These are phyloP conservation scores for Lepiota venenata DNA, from an alignment of 768 basidiomycete genomes.

Conservation along the genomic window DNA sequence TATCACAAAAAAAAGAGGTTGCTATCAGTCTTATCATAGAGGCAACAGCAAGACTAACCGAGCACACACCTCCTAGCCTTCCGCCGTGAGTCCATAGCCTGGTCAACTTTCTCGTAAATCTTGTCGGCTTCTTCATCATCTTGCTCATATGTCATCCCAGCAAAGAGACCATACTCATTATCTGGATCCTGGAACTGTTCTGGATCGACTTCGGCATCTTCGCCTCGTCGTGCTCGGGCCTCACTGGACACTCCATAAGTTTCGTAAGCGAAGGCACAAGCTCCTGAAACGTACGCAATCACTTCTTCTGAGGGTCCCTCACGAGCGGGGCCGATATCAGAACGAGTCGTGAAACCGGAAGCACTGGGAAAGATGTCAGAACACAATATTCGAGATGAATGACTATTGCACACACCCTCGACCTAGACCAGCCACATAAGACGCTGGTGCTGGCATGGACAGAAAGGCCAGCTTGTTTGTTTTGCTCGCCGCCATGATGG, in stretches of 20 bases:
- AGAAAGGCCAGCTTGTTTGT: constrained; percentile 83
- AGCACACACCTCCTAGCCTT: constrained; percentile 69
- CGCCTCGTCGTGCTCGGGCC: constrained; percentile 81
- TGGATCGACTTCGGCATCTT: constrained; percentile 84
- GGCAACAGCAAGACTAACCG: constrained; percentile 35
- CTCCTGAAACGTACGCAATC: constrained; percentile 59
- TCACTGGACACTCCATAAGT: constrained; percentile 44
- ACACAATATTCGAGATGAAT: neutral
- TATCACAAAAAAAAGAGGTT: constrained; percentile 12
- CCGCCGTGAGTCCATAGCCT: constrained; percentile 85
- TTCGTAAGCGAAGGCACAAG: neutral
- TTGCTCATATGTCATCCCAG: constrained; percentile 92
- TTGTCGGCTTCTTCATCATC: constrained; percentile 97
- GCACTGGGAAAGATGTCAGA: constrained; percentile 50
- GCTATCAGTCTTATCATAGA: constrained; percentile 24
- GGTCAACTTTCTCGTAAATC: constrained; percentile 92
- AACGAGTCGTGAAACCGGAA: constrained; percentile 96
- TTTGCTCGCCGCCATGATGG: constrained; percentile 43
- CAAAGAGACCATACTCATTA: constrained; percentile 94
- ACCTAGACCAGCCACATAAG: constrained; percentile 98
- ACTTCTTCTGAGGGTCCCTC: constrained; percentile 93
- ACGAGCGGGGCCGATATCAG: constrained; percentile 97
- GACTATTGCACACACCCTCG: constrained; percentile 64
- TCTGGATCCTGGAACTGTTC: constrained; percentile 97
- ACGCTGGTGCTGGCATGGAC: constrained; percentile 92